Conservation (phyloP, 805 yeast species). For the Yamadazyma insecticola region DNA sequence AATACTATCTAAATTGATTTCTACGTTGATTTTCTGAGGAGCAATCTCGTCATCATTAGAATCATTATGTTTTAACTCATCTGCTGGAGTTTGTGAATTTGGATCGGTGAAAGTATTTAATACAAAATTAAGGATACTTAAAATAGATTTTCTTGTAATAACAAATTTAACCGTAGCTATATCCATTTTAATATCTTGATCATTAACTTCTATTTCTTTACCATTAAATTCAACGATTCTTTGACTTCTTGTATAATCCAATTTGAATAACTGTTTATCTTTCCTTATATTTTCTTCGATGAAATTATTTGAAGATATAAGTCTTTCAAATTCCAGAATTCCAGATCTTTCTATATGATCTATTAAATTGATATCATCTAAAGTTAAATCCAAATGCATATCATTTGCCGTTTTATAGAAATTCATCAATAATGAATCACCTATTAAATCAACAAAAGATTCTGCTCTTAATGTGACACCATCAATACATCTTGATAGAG, state of each 20-base stretch:
- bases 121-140: constrained; percentile 75
- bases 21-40: constrained; percentile 71
- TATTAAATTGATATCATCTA: constrained; percentile 64
- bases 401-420: constrained; percentile 56
- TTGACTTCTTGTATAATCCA: constrained; percentile 55
- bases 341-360: constrained; percentile 69
- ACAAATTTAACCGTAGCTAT: constrained; percentile 77
- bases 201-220: constrained; percentile 61
- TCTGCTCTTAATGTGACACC: constrained; percentile 57
- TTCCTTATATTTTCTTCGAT: constrained; percentile 14
- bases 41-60: constrained; percentile 52
- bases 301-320: constrained; percentile 63
- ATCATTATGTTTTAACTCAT: constrained; percentile 63
- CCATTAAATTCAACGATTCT: constrained; percentile 54
- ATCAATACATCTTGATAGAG: constrained; percentile 65
- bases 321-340: constrained; percentile 57
- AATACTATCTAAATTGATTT: constrained; percentile 66
- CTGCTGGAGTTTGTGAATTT: constrained; percentile 64
- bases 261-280: constrained; percentile 46
- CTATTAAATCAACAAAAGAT: constrained; percentile 66
- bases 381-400: constrained; percentile 60
- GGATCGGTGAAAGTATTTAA: constrained; percentile 89
- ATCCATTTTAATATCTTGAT: constrained; percentile 67
- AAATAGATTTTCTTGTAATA: constrained; percentile 68
- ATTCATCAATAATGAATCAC: constrained; percentile 58